Evolutionary conservation across 2,329 filamentous ascomycete genomes (phyloP).

Genomic region (Volutella citrinella): DNA sequence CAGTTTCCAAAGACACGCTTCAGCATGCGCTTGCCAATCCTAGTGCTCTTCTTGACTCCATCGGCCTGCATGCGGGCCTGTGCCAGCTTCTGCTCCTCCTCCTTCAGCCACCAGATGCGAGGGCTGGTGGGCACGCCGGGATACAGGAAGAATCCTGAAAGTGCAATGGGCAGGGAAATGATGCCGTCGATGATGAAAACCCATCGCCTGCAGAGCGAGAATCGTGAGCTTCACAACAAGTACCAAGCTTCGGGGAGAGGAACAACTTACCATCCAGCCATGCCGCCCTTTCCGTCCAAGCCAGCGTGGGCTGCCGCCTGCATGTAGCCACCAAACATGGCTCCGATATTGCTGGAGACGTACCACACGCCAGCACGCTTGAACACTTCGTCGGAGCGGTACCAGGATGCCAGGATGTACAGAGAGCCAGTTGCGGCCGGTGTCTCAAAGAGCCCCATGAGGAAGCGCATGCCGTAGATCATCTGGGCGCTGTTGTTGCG

Average conservation of each 20-base stretch:
- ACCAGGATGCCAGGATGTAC: conserved; percentile 33
- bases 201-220: conserved; percentile 20
- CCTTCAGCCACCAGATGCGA: conserved; percentile 24
- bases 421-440: conserved; percentile 20
- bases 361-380: conserved; percentile 50
- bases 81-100: conserved; percentile 22
- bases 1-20: conserved; percentile 23
- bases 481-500: conserved; percentile 7
- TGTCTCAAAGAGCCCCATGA: conserved; percentile 18
- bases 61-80: conserved; percentile 21
- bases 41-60: conserved; percentile 17
- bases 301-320: conserved; percentile 16
- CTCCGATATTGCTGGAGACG: conserved; percentile 24
- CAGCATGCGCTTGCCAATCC: conserved; percentile 23
- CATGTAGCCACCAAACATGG: conserved; percentile 16
- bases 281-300: conserved; percentile 13
- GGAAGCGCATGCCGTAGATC: conserved; percentile 15
- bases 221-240: background rate
- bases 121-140: conserved; percentile 23
- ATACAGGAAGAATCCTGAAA: conserved; percentile 26
- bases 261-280: conserved; percentile 14
- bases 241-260: too few species aligned
- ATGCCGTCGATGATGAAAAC: conserved; percentile 35
- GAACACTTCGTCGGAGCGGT: conserved; percentile 35
- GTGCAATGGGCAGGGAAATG: conserved; percentile 28